Base-by-base conservation (phyloP, 129 eudicot genomes). In the Escallonia herrerae region DNA sequence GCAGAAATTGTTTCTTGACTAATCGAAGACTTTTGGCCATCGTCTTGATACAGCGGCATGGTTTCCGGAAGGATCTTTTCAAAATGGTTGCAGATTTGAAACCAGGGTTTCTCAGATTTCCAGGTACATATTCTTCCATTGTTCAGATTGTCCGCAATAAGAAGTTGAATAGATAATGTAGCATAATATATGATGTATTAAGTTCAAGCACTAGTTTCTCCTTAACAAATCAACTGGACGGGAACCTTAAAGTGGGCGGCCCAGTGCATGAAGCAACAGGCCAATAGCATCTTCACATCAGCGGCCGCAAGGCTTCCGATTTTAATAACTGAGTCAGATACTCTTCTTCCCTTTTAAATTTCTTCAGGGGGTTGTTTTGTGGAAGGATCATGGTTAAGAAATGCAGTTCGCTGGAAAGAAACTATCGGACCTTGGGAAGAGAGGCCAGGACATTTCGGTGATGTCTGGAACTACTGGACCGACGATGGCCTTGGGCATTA, bases 401-500 rank as follows among this genome's bases (percentile, higher is more conserved):
- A 89, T 71, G 95, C 97, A 7, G 89, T 83, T 72, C 82, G 97
- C 56, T 94, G 99, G 99, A 94, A 94, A 72, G 95, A 84, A 71
- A 89, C 95, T 46, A 66, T 94, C 46, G 99, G 99, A 40, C 86
- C 93, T 8, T 89, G 97, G 99, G 90, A 89, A 74, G 86, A 89
- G 66, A 84, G 99, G 66, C 88, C 99, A 0, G 99, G 99, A 12
- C 99, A 94, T 74, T 76, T 89, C 69, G 90, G 88, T 54, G 99
- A 89, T 69, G 85, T 84, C 62, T 94, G 99, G 99, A 58, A 76
- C 40, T 94, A 94, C 70, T 94, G 99, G 99, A 94, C 93, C 5
- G 99, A 94, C 71, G 99, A 94, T 78, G 99, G 97, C 59, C 84
- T 94, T 64, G 99, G 99, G 4, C 83, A 83, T 78, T 84, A 79